Percentiles rank a stretch among this genome's conserved stretches.
Evolutionary conservation across 169 alveolate species (phyloP).

Genomic region (Perkinsus olseni): DNA sequence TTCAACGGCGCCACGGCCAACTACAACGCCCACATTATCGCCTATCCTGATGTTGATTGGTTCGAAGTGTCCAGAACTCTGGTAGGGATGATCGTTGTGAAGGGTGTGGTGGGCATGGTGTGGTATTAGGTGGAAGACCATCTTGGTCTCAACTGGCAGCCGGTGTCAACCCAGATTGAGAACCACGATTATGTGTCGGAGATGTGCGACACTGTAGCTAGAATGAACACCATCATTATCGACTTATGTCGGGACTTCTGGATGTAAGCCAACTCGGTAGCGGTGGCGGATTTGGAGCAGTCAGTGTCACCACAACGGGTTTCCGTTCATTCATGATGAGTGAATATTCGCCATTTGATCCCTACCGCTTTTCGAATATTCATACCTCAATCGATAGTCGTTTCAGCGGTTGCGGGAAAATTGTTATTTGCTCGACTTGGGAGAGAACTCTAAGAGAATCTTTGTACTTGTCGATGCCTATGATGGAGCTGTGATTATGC

Average conservation of each 20-base stretch:
- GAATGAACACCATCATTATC: conserved; percentile 69
- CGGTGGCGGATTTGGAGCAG: no score
- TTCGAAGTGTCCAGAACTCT: conserved; percentile 49
- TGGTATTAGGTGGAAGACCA: conserved; percentile 39
- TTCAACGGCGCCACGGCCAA: conserved; percentile 94
- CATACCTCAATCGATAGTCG: no score
- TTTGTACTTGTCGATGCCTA: no score
- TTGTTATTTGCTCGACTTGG: no score
- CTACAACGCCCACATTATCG: conserved; percentile 80
- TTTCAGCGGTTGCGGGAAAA: no score
- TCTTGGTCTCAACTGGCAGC: conserved; percentile 69
- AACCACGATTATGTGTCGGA: conserved; percentile 80
- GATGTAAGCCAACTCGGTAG: conserved; percentile 70
- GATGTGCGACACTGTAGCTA: conserved; percentile 60
- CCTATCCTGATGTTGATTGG: conserved; percentile 83
- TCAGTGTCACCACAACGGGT: no score
- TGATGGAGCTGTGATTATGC: no score
- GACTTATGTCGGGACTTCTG: conserved; percentile 88
- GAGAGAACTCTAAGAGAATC: no score
- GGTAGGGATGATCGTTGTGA: conserved; percentile 20
- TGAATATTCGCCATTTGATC: no score
- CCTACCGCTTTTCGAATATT: no score
- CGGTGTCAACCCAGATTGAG: conserved; percentile 86
- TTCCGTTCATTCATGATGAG: no score
- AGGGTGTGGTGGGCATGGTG: no score